phyloP scores from a whole-genome alignment of 495 filamentous ascomycete genomes.

The Penicillium desertorum region DNA sequence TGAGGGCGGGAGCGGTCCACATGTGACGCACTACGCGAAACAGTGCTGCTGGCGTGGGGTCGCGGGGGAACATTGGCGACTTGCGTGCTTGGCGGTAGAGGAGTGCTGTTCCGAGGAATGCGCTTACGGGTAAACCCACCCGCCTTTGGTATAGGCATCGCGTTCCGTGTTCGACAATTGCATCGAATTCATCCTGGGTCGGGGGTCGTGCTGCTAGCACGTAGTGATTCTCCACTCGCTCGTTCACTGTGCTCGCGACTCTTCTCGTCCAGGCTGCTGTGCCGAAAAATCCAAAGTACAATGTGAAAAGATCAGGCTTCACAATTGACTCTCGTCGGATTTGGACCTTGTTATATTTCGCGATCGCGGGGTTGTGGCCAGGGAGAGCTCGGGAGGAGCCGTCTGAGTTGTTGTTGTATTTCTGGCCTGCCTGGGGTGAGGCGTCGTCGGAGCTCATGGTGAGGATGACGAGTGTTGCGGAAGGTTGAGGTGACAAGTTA shows the following conservation, averaged over 20 bases:
- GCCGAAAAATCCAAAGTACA: conserved; percentile 35
- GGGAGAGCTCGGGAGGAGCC: conserved; percentile 1
- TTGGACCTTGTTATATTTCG: conserved; percentile 16
- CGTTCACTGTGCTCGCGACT: conserved; percentile 9
- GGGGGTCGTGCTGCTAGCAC: conserved; percentile 26
- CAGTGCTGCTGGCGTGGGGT: conserved; percentile 10
- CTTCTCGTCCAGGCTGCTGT: conserved; percentile 20
- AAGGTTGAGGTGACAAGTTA: neutral
- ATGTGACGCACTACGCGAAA: neutral
- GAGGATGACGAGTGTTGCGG: neutral
- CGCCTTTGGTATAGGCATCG: conserved; percentile 23
- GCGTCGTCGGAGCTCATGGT: conserved; percentile 30
- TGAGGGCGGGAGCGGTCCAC: neutral
- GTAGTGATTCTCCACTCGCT: conserved; percentile 23
- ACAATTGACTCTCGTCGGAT: conserved; percentile 23
- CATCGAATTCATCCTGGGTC: conserved; percentile 42
- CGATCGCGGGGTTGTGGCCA: conserved; percentile 16
- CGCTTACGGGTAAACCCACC: conserved; percentile 23
- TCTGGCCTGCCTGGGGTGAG: conserved; percentile 22
- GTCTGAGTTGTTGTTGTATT: conserved; percentile 5
- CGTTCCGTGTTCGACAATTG: conserved; percentile 26
- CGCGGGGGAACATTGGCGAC: conserved; percentile 9
- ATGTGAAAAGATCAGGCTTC: conserved; percentile 28
- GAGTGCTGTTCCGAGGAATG: conserved; percentile 11
- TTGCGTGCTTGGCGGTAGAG: conserved; percentile 14